phyloP scores from a whole-genome alignment of 2,329 filamentous ascomycete genomes.

The Neodidymelliopsis sp. region DNA sequence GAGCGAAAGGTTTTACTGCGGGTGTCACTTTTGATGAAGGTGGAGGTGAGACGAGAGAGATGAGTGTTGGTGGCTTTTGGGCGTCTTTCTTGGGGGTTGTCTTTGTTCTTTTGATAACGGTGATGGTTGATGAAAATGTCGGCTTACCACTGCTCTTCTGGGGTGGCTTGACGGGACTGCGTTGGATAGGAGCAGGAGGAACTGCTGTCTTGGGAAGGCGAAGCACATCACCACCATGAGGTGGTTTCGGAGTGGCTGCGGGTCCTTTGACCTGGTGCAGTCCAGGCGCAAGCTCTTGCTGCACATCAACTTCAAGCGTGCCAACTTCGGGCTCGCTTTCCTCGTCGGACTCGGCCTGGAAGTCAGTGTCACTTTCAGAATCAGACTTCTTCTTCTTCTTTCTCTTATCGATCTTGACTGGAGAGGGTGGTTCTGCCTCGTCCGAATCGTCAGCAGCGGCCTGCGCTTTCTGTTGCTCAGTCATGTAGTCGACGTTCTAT shows the following conservation, averaged over 20 bases:
- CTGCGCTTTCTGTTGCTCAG: constrained; percentile 35
- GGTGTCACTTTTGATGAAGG: constrained; percentile 21
- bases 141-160: constrained; percentile 14
- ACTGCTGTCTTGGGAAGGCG: neutral
- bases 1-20: constrained; percentile 44
- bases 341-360: constrained; percentile 50
- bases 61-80: constrained; percentile 1
- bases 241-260: neutral
- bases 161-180: neutral
- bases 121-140: neutral
- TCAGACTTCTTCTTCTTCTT: constrained; percentile 41
- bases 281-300: constrained; percentile 15
- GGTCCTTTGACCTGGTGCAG: constrained; percentile 1
- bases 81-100: neutral
- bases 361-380: constrained; percentile 59
- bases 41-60: constrained; percentile 10
- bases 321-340: constrained; percentile 28
- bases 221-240: neutral
- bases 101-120: constrained; percentile 7
- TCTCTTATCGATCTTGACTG: constrained; percentile 42
- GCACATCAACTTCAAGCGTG: neutral
- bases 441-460: constrained; percentile 27
- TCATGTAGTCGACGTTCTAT: constrained; percentile 58
- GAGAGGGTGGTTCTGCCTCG: constrained; percentile 28
- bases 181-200: neutral